Base-by-base conservation (phyloP, 2,329 filamentous ascomycete species). In the Dactylellina sp. region DNA sequence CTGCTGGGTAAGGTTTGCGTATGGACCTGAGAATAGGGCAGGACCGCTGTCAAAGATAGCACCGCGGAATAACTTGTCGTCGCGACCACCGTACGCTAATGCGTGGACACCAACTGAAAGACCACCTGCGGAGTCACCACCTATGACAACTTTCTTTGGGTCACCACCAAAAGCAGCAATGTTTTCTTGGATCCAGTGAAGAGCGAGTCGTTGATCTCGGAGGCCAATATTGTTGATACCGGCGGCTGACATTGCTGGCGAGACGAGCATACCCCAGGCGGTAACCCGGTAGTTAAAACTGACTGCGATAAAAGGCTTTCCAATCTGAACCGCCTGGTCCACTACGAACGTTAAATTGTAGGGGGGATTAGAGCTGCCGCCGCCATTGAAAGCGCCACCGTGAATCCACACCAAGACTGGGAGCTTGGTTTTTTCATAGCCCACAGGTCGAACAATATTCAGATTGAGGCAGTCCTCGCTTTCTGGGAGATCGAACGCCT, bases 131-230 rank as follows among this genome's bases (percentile, higher is more conserved):
- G 86, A 88, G 79, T 93, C 88, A 24, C 91, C 91, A 89, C 89
- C 92, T 71, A 94, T 89, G 0, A 90, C 93, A 4, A 93, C 90
- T 79, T 90, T 90, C n/a, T 84, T 83, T 0, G 90, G 89, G 79
- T 94, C 91, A 12, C 92, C 92, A 7, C 92, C 92, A 79, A 95
- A 96, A 0, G 87, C 84, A 0, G 83, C 87, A 65, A 94, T 92
- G 76, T 93, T 92, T 77, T 92, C 89, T 6, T 89, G 87, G 0
- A 91, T 86, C 91, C 91, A 94, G 79, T 93, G 82, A 5, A 94
- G 83, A 0, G 86, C 91, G 76, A 90, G 84, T 35, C 89, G 84
- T 78, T 93, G 90, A 78, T 94, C 91, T 0, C 90, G 83, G 1
- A 91, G 84, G 1, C 91, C 91, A 2, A 92, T 80, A 78, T 93